Conservation (phyloP, 441 rosid species). For the Manihot esculenta region DNA sequence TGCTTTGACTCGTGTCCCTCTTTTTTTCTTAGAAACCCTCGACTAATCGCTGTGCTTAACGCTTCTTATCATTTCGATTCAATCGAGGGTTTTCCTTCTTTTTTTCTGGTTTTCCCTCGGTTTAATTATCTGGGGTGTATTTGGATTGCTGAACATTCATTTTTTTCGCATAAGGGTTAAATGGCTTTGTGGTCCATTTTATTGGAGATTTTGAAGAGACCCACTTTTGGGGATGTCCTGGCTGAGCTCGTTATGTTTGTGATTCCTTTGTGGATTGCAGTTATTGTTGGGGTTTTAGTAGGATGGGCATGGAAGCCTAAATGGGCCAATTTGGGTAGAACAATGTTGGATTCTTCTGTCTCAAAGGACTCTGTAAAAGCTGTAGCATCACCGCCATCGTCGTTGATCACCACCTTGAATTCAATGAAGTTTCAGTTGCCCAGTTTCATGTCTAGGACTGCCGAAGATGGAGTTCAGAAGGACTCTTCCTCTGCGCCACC, state of each 20-base stretch:
- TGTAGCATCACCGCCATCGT: conserved; percentile 11
- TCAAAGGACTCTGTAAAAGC: conserved; percentile 21
- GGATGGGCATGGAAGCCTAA: conserved; percentile 95
- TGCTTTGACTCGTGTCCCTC: neutral
- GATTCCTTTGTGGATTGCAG: conserved; percentile 74
- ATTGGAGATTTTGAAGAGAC: conserved; percentile 43
- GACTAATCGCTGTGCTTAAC: conserved; percentile 44
- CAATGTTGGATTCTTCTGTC: conserved; percentile 30
- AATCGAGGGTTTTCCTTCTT: conserved; percentile 36
- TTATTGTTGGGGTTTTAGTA: conserved; percentile 66
- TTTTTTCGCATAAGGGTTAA: neutral
- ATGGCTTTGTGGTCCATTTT: conserved; percentile 51
- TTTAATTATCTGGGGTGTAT: neutral
- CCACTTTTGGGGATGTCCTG: conserved; percentile 40
- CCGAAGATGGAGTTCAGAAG: conserved; percentile 30
- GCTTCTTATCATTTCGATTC: conserved; percentile 35
- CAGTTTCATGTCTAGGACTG: conserved; percentile 40
- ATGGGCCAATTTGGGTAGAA: conserved; percentile 66
- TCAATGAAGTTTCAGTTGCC: conserved; percentile 52
- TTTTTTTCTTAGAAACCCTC: conserved; percentile 30
- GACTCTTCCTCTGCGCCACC: conserved; percentile 28
- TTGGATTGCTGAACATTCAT: too few relatives aligned
- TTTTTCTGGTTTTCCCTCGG: neutral
- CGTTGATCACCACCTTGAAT: conserved; percentile 38
- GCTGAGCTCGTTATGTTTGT: conserved; percentile 49